Conservation (phyloP, 2,329 filamentous ascomycete genomes). For the Lecanosticta acicola region DNA sequence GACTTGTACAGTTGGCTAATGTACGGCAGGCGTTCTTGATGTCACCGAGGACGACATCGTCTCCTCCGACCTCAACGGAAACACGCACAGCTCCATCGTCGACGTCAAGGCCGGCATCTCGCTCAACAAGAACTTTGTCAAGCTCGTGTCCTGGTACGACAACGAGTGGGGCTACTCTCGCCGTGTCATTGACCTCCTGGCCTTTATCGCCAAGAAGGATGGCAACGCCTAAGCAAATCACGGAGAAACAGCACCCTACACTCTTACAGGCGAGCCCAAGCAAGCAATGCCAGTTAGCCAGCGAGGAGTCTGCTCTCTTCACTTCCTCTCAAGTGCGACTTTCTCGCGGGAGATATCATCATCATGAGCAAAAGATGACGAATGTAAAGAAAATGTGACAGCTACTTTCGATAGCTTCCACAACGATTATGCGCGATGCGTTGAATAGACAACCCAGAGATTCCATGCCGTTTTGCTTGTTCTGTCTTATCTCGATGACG, state of each 20-base stretch:
- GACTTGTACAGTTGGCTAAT: slow-evolving; percentile 22
- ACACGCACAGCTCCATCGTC: slow-evolving; percentile 94
- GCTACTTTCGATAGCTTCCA: background rate
- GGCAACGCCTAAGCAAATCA: slow-evolving; percentile 27
- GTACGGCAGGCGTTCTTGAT: slow-evolving; percentile 66
- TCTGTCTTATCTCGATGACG: background rate
- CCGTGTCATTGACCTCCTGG: slow-evolving; percentile 53
- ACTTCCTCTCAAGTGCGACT: slow-evolving; percentile 1
- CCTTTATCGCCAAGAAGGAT: slow-evolving; percentile 38
- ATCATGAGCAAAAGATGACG: background rate
- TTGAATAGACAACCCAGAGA: slow-evolving; percentile 8
- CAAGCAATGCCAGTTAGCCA: slow-evolving; percentile 3
- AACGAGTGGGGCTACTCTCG: slow-evolving; percentile 99
- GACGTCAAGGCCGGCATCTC: slow-evolving; percentile 99
- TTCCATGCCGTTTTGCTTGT: background rate
- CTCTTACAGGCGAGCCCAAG: slow-evolving; percentile 5
- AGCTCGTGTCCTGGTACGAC: slow-evolving; percentile 80
- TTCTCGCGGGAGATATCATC: background rate
- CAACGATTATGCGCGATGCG: background rate
- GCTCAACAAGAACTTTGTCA: slow-evolving; percentile 97
- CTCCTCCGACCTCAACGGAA: slow-evolving; percentile 88
- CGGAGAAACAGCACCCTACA: background rate
- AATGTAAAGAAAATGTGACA: too few relatives aligned
- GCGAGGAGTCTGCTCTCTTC: background rate
- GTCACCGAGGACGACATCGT: slow-evolving; percentile 98